These are phyloP conservation scores for Elsinoe arachidis DNA, from an alignment of 2,329 filamentous ascomycete species.

Conservation along the genomic window DNA sequence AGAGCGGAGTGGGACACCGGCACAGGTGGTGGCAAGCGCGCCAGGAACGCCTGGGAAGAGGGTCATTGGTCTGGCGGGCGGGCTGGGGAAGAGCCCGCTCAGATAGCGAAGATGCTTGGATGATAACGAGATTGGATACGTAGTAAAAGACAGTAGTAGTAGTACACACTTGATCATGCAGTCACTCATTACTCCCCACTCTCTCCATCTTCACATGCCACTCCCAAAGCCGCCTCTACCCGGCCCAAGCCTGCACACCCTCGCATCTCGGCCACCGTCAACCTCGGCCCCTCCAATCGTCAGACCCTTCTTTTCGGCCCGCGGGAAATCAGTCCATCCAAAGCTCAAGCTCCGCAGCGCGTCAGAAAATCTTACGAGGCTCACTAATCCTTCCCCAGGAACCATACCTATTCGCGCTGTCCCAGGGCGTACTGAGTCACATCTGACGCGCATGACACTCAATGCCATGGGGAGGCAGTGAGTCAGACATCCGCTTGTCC, in stretches of 20 bases:
- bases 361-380: slow-evolving; percentile 4
- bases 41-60: slow-evolving; percentile 27
- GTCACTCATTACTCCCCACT: too few species aligned
- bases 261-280: not conserved
- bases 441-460: not conserved
- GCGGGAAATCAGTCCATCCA: not conserved
- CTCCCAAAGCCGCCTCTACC: not conserved
- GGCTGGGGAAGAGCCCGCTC: slow-evolving; percentile 27
- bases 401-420: not conserved
- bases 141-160: not conserved
- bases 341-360: not conserved
- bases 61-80: slow-evolving; percentile 19
- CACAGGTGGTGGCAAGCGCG: slow-evolving; percentile 22
- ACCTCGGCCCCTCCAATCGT: not conserved
- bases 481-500: slow-evolving; percentile 3
- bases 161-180: not conserved
- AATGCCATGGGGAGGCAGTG: not conserved
- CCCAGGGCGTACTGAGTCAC: too few species aligned
- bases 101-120: slow-evolving; percentile 17
- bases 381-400: not conserved
- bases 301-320: not conserved
- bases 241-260: not conserved
- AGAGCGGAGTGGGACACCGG: slow-evolving; percentile 17
- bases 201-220: not conserved
- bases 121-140: not conserved